A percentile compares a stretch with the other conserved stretches of the same genome.
These are phyloP conservation scores for Aspergillus thermomutatus DNA, from an alignment of 2,329 filamentous ascomycete genomes.

Conservation along the genomic window DNA sequence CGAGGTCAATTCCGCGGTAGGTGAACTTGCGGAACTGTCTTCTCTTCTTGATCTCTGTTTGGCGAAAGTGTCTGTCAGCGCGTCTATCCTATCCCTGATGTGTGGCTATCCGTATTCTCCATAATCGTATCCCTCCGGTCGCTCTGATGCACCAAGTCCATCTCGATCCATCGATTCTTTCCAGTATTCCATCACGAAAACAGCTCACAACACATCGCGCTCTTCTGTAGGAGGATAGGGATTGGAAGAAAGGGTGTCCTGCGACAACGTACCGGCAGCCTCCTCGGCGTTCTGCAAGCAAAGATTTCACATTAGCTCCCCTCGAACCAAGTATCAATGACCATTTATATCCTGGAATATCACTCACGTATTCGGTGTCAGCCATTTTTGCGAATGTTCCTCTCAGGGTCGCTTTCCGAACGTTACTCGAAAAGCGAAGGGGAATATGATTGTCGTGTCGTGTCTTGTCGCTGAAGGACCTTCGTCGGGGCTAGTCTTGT, in stretches of 20 bases:
- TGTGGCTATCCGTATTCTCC: conserved; percentile 9
- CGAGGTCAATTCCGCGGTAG: conserved; percentile 98
- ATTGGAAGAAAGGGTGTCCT: conserved; percentile 15
- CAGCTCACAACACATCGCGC: conserved; percentile 3
- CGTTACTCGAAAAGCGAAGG: conserved; percentile 45
- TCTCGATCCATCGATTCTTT: conserved; percentile 12
- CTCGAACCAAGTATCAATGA: background rate
- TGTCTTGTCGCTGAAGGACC: conserved; percentile 35
- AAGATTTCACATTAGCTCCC: conserved; percentile 33
- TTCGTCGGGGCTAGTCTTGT: conserved; percentile 25
- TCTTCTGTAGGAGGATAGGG: conserved; percentile 10
- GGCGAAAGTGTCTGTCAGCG: conserved; percentile 31
- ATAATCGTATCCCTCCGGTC: background rate
- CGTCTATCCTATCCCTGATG: conserved; percentile 13
- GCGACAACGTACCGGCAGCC: conserved; percentile 68
- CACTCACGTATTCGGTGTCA: conserved; percentile 83
- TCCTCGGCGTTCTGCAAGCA: conserved; percentile 81
- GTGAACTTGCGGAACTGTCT: conserved; percentile 99
- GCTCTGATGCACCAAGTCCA: conserved; percentile 16
- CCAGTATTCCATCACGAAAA: conserved; percentile 4
- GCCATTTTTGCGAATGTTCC: conserved; percentile 68
- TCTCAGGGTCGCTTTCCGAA: conserved; percentile 45
- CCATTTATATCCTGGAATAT: background rate
- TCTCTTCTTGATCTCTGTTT: conserved; percentile 94
- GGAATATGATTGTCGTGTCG: conserved; percentile 37